Conservation (phyloP, 2,329 filamentous ascomycete species). For the Emergomyces africanus region DNA sequence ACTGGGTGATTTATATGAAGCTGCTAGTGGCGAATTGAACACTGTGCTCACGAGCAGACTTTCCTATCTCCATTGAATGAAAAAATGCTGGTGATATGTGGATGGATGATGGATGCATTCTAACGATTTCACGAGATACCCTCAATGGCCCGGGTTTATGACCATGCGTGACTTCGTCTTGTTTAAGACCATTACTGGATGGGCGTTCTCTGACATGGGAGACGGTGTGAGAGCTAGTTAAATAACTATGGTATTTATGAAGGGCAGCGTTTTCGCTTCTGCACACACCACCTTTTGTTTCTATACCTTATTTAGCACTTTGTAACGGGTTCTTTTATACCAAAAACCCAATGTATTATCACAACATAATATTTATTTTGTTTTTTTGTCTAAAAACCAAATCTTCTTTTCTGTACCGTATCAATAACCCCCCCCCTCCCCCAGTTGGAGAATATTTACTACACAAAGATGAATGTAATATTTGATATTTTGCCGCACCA, state of each 20-base stretch:
- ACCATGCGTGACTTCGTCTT: background rate
- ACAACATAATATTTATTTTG: background rate
- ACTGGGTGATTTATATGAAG: constrained; percentile 5
- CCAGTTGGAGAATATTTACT: background rate
- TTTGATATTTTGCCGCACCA: background rate
- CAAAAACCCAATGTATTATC: background rate
- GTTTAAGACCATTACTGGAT: background rate
- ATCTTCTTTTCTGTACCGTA: background rate
- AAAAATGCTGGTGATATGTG: background rate
- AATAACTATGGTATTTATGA: background rate
- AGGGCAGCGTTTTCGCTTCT: background rate
- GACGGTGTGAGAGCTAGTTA: no score
- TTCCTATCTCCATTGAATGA: background rate
- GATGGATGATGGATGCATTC: background rate
- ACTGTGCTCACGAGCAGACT: background rate
- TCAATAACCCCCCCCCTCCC: no score
- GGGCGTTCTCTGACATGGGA: background rate
- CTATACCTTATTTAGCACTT: background rate
- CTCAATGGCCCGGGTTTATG: background rate
- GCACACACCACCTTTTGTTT: background rate
- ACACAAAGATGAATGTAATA: background rate
- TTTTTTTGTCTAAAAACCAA: background rate
- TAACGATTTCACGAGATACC: background rate
- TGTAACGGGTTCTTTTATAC: background rate
- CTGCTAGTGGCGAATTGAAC: constrained; percentile 1